These are phyloP conservation scores for Dianthus caryophyllus DNA, from an alignment of 148 eudicot species.

Conservation along the genomic window DNA sequence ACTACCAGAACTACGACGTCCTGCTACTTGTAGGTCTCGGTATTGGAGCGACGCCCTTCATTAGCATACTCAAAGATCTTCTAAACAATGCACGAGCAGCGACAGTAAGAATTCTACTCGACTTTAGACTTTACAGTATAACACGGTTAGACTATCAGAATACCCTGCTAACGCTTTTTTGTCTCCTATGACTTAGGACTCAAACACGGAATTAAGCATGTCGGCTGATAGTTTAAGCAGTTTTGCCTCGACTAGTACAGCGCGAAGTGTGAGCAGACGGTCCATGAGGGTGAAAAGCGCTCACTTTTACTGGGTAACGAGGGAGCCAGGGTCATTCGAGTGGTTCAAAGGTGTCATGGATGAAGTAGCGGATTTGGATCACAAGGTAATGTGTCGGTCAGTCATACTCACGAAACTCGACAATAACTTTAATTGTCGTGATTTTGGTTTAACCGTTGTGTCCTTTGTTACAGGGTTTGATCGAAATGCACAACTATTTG, in stretches of 20 bases:
- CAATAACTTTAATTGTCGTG: background rate
- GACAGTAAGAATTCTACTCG: slow-evolving; percentile 31
- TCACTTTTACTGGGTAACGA: slow-evolving; percentile 94
- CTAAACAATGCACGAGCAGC: slow-evolving; percentile 59
- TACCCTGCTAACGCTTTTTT: background rate
- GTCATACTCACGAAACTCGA: background rate
- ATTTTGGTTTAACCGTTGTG: background rate
- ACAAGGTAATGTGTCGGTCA: slow-evolving; percentile 42
- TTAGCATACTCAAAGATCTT: slow-evolving; percentile 85
- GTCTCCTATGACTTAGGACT: slow-evolving; percentile 45
- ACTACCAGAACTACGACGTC: slow-evolving; percentile 84
- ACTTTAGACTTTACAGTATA: too few relatives aligned
- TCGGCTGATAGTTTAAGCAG: slow-evolving; percentile 77
- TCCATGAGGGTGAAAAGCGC: slow-evolving; percentile 55
- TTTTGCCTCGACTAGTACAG: slow-evolving; percentile 50
- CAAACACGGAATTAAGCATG: slow-evolving; percentile 60
- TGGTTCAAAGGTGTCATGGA: slow-evolving; percentile 99
- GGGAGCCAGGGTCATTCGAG: slow-evolving; percentile 88
- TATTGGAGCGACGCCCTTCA: slow-evolving; percentile 96
- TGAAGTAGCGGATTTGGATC: slow-evolving; percentile 93
- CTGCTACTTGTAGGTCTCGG: slow-evolving; percentile 94
- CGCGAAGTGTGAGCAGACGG: slow-evolving; percentile 52
- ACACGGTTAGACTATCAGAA: background rate
- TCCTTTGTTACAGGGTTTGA: slow-evolving; percentile 58
- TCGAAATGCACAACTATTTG: slow-evolving; percentile 92